Percentiles rank a stretch among this genome's conserved stretches.
These are phyloP conservation scores for Butyriboletus pseudospeciosus DNA, from an alignment of 1,284 basidiomycete genomes.

Conservation along the genomic window DNA sequence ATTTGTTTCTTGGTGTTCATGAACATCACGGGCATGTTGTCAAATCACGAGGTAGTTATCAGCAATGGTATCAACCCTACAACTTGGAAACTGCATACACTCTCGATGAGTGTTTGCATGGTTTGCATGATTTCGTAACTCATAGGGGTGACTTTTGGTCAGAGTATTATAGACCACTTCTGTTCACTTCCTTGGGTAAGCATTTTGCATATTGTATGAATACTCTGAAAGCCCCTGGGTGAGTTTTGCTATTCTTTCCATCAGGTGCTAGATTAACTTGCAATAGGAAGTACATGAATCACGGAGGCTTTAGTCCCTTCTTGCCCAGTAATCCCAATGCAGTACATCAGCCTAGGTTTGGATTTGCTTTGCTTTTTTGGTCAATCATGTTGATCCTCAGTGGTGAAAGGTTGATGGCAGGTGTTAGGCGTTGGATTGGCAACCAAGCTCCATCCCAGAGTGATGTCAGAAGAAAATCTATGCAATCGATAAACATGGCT, in stretches of 20 bases:
- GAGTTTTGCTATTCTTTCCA: slow-evolving; percentile 17
- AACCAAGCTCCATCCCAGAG: slow-evolving; percentile 40
- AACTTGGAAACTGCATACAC: slow-evolving; percentile 64
- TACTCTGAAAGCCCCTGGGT: slow-evolving; percentile 79
- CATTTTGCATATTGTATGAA: slow-evolving; percentile 88
- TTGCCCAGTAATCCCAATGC: slow-evolving; percentile 46
- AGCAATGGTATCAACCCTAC: slow-evolving; percentile 74
- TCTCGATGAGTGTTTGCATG: slow-evolving; percentile 52
- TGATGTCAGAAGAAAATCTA: slow-evolving; percentile 34
- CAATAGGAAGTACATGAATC: slow-evolving; percentile 61
- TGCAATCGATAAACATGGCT: slow-evolving; percentile 20
- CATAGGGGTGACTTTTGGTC: slow-evolving; percentile 74
- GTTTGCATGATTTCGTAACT: slow-evolving; percentile 56
- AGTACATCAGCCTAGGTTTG: slow-evolving; percentile 27
- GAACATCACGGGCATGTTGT: slow-evolving; percentile 46
- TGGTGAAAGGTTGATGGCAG: slow-evolving; percentile 58
- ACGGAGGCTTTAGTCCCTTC: slow-evolving; percentile 70
- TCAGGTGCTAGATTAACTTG: not conserved
- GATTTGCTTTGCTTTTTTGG: not conserved
- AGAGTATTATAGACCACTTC: slow-evolving; percentile 85
- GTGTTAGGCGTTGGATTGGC: slow-evolving; percentile 67
- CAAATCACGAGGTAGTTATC: slow-evolving; percentile 61
- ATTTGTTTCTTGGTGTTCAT: slow-evolving; percentile 89
- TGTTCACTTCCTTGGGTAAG: slow-evolving; percentile 78
- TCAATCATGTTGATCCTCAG: not conserved